Base-by-base conservation (phyloP, 768 basidiomycete genomes). In the Panaeolus papilionaceus region DNA sequence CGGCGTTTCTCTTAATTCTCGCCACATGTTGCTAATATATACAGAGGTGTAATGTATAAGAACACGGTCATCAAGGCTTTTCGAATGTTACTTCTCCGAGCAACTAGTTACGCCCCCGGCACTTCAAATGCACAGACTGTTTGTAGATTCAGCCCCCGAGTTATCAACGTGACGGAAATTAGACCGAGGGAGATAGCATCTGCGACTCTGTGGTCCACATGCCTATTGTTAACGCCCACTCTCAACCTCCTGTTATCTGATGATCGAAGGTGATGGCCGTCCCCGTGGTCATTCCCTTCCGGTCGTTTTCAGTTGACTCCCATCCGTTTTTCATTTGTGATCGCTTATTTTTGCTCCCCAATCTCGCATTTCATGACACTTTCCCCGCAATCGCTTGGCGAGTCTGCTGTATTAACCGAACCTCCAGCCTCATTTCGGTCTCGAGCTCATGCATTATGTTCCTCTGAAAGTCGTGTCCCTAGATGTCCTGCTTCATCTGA, bases 371-470 rank as follows among this genome's bases (percentile, higher is more conserved):
- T 49, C 47, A 49, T 26, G 16, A 28, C 28, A 58, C 54, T 58
- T 49, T 58, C 54, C 54, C 54, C 54, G 54, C 54, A 58, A 58
- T 33, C 54, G 54, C 54, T 58, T 58, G 54, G 54, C 54, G 33
- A 33, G 33, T 33, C 12, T 58, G 33, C 33, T 58, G 33, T 37
- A 16, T 58, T 58, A 28, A 18, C 54, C 26, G 33, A 58, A 16
- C 26, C 54, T 51, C 12, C 47, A 8, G 20, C 18, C 20, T 58
- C 54, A 37, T 58, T 58, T 58, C 54, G 33, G 12, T 58, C 54
- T 58, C 28, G 26, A 58, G 33, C 54, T 58, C 54, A 2, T 33
- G 33, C 33, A 33, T 33, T 5, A n/a, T 58, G 54, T 28, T 28
- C 26, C 54, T 58, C 33, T 58, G 54, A 58, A 58, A 12, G 54